Percentiles rank a stretch among this genome's conserved stretches.
Conservation (phyloP, 768 basidiomycete species). For the Auriscalpium vulgare region DNA sequence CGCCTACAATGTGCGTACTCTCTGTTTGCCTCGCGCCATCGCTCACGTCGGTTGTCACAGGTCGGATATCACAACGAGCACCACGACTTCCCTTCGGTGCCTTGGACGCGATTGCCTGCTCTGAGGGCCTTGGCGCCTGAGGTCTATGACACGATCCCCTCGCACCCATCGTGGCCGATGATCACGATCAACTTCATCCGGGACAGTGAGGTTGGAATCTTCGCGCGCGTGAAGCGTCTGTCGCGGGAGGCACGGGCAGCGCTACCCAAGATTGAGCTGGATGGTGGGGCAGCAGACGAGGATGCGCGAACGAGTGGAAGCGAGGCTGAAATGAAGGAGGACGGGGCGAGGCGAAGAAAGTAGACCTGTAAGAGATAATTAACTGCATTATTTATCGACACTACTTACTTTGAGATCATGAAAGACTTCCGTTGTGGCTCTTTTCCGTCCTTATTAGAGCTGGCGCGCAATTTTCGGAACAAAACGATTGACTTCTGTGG, state of each 20-base stretch:
- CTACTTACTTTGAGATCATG: too few species aligned
- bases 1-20: conserved; percentile 77
- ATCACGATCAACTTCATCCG: conserved; percentile 92
- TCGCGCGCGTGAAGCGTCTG: conserved; percentile 72
- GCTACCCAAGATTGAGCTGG: conserved; percentile 5
- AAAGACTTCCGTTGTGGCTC: too few species aligned
- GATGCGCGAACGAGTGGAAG: background rate
- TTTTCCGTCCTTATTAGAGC: too few species aligned
- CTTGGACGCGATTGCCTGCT: conserved; percentile 89
- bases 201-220: conserved; percentile 82
- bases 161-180: conserved; percentile 92
- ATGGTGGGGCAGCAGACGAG: conserved; percentile 15
- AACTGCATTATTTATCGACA: background rate
- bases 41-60: conserved; percentile 28
- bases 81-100: conserved; percentile 94
- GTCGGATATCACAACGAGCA: conserved; percentile 99
- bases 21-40: background rate
- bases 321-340: background rate
- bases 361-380: background rate
- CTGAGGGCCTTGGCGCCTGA: conserved; percentile 82
- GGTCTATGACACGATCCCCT: conserved; percentile 82
- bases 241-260: background rate
- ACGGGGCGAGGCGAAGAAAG: conserved; percentile 2
- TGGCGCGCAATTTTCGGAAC: too few species aligned
- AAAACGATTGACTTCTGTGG: background rate